Evolutionary conservation across 306 rosid species (phyloP).

Genomic region (Inga leiocalycina): DNA sequence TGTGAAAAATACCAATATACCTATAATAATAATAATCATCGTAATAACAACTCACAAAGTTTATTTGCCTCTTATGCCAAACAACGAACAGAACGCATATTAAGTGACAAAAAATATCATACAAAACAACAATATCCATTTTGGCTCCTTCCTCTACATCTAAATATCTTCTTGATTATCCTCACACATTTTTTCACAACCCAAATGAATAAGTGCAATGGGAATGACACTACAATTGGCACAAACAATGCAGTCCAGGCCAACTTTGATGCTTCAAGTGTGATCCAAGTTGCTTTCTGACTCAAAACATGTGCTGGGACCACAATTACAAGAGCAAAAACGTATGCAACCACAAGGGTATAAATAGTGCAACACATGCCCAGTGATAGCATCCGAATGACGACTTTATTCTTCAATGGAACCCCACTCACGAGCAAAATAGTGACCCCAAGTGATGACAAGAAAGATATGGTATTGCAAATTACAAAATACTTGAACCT

Average conservation of each 20-base stretch:
- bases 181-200: not conserved
- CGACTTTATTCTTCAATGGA: not conserved
- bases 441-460: not conserved
- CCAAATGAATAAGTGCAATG: not conserved
- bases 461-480: not conserved
- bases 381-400: not conserved
- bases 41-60: too few species aligned
- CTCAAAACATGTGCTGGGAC: not conserved
- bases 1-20: too few species aligned
- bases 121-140: too few species aligned
- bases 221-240: not conserved
- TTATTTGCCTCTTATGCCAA: too few species aligned
- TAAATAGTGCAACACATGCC: not conserved
- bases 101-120: too few species aligned
- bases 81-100: too few species aligned
- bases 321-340: not conserved
- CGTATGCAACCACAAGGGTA: not conserved
- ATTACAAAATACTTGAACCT: accelerated
- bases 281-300: not conserved
- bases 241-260: not conserved
- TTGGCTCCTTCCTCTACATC: too few species aligned
- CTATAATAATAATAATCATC: too few species aligned
- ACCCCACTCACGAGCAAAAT: not conserved
- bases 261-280: not conserved
- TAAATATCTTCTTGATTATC: not conserved